phyloP scores from a whole-genome alignment of 2,329 filamentous ascomycete genomes.

The Dothideomycetes sp. region DNA sequence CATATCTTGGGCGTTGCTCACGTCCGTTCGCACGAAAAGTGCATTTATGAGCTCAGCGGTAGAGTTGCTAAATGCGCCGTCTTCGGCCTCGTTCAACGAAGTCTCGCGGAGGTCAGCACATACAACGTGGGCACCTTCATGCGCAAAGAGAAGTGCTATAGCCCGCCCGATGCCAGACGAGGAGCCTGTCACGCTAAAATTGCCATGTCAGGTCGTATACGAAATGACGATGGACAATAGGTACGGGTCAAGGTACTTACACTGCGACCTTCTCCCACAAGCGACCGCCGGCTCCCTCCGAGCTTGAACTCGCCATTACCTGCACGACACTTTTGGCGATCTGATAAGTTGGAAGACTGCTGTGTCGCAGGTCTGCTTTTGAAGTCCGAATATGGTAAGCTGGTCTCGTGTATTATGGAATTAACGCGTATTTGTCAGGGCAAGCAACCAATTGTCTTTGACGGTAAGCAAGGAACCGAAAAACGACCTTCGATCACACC shows the following conservation, averaged over 20 bases:
- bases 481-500: no score
- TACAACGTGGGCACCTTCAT: slow-evolving; percentile 19
- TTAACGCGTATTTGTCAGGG: no score
- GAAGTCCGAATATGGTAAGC: no score
- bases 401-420: no score
- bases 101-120: slow-evolving; percentile 21
- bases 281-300: not conserved
- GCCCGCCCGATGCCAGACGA: slow-evolving; percentile 20
- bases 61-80: slow-evolving; percentile 10
- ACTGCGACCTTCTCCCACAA: not conserved
- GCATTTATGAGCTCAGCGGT: slow-evolving; percentile 9
- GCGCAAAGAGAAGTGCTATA: slow-evolving; percentile 17
- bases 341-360: no score
- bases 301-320: not conserved
- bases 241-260: no score
- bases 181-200: slow-evolving; percentile 11
- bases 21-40: slow-evolving; percentile 5
- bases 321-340: no score
- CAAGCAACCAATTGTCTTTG: no score
- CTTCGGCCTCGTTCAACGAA: slow-evolving; percentile 9
- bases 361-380: no score
- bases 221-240: no score
- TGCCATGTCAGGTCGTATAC: not conserved
- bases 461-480: no score
- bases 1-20: slow-evolving; percentile 12